Conservation (phyloP, 805 yeast species). For the Starmerella khaoyaiensis region DNA sequence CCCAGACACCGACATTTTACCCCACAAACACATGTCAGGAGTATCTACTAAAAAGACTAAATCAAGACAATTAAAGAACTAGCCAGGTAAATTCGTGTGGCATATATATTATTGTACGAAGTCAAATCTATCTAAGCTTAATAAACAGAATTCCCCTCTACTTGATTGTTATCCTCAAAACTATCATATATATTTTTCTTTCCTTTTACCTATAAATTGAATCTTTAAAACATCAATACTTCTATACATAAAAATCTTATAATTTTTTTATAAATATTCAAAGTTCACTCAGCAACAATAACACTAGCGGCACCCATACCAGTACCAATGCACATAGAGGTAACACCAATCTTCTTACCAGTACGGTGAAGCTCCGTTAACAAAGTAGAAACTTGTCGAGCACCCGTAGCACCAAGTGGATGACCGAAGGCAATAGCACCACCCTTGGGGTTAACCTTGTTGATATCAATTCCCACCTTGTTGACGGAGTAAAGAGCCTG, state of each 20-base stretch:
- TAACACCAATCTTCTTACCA: conserved; percentile 71
- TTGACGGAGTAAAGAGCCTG: conserved; percentile 72
- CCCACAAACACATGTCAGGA: too few species aligned
- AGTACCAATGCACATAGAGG: conserved; percentile 95
- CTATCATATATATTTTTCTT: too few species aligned
- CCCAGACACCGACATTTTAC: too few species aligned
- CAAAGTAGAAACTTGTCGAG: conserved; percentile 84
- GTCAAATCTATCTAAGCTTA: too few species aligned
- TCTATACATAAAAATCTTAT: neutral
- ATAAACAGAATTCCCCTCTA: too few species aligned
- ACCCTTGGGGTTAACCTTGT: conserved; percentile 78
- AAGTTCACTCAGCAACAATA: conserved; percentile 54
- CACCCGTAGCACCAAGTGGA: conserved; percentile 83
- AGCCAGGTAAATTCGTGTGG: too few species aligned
- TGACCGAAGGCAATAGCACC: conserved; percentile 97
- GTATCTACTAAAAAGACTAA: too few species aligned
- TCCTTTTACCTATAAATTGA: too few species aligned
- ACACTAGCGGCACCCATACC: conserved; percentile 98
- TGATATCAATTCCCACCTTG: conserved; percentile 41
- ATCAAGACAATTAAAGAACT: too few species aligned
- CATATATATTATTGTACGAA: too few species aligned
- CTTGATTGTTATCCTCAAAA: too few species aligned
- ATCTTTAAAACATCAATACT: too few species aligned
- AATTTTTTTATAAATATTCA: neutral
- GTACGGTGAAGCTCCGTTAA: conserved; percentile 57